phyloP scores from a whole-genome alignment of 2,329 filamentous ascomycete genomes.

The Epicoccum nigrum region DNA sequence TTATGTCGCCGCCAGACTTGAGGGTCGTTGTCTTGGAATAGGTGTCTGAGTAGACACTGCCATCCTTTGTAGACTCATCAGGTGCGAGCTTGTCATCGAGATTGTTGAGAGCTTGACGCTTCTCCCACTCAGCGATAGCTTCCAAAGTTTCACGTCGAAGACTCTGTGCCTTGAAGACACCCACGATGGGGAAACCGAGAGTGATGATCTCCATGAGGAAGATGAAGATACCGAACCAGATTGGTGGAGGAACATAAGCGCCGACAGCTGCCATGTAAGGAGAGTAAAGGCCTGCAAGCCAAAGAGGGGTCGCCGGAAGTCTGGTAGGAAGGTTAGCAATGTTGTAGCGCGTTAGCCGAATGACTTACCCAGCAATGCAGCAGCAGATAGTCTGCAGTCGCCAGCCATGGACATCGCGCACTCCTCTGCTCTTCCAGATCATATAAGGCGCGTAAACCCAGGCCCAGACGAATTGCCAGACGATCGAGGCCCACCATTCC shows the following conservation, averaged over 20 bases:
- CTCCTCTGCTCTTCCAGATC: constrained; percentile 42
- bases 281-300: constrained; percentile 42
- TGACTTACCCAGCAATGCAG: constrained; percentile 39
- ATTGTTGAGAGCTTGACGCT: constrained; percentile 26
- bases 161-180: constrained; percentile 35
- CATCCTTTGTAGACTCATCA: constrained; percentile 19
- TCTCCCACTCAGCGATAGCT: constrained; percentile 43
- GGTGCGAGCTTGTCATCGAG: constrained; percentile 9
- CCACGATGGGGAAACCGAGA: constrained; percentile 39
- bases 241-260: constrained; percentile 31
- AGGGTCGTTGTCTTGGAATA: constrained; percentile 27
- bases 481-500: constrained; percentile 47
- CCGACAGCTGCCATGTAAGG: constrained; percentile 37
- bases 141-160: constrained; percentile 42
- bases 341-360: not conserved
- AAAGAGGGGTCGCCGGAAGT: constrained; percentile 42
- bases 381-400: constrained; percentile 42
- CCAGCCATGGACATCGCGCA: constrained; percentile 44
- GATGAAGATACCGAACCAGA: constrained; percentile 43
- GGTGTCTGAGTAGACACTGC: constrained; percentile 21
- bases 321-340: constrained; percentile 14
- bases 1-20: constrained; percentile 14
- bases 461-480: constrained; percentile 47
- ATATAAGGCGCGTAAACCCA: constrained; percentile 46
- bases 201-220: constrained; percentile 41